Percentiles rank a stretch among this genome's conserved stretches.
Conservation (phyloP, 2,329 filamentous ascomycete genomes). For the Aspergillus amoenus region DNA sequence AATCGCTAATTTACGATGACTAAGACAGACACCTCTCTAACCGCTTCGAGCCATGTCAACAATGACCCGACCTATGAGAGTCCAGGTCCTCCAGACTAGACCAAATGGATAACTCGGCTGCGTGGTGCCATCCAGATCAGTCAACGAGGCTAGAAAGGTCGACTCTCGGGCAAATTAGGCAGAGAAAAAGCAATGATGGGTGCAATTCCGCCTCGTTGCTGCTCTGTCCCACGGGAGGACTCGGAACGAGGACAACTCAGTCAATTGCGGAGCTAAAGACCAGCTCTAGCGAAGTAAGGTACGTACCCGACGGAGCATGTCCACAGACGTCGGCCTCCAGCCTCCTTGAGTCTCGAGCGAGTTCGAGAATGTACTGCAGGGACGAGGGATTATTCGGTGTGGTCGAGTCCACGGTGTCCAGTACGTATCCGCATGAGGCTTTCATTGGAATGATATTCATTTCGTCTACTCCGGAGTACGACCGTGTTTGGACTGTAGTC, state of each 20-base stretch:
- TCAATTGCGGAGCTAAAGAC: background rate
- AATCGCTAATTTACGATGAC: background rate
- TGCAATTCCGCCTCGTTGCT: background rate
- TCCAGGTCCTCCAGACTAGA: background rate
- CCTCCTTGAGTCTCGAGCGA: background rate
- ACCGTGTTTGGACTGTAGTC: no score
- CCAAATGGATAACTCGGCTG: constrained; percentile 1
- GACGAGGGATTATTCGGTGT: no score
- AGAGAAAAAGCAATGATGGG: background rate
- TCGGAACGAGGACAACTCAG: constrained; percentile 1
- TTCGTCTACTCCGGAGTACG: no score
- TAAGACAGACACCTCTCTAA: background rate
- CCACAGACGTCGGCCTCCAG: background rate
- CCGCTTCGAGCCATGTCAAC: background rate
- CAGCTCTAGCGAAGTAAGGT: no score
- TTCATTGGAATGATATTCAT: no score
- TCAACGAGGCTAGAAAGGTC: background rate
- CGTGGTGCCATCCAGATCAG: constrained; percentile 1
- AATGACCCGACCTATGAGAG: background rate
- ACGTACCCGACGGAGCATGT: background rate
- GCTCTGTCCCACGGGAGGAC: background rate
- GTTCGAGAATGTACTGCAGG: no score
- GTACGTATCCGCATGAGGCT: no score
- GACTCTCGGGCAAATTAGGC: background rate
- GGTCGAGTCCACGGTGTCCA: no score